These are phyloP conservation scores for Lyophyllum atratum DNA, from an alignment of 768 basidiomycete species.

Conservation along the genomic window DNA sequence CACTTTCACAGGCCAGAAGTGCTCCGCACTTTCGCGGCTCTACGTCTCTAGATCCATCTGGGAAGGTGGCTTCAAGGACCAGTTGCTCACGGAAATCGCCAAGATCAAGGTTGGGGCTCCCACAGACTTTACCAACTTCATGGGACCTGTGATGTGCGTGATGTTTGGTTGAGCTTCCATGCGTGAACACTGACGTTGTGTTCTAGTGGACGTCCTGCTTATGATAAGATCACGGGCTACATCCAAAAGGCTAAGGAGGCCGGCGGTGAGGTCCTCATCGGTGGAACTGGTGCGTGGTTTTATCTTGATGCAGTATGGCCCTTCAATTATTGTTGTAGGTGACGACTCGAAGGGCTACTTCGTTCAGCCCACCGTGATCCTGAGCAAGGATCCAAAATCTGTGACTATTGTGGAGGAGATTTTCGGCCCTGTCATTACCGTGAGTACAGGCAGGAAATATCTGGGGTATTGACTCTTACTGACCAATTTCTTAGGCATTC, in stretches of 20 bases:
- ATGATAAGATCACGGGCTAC: constrained; percentile 82
- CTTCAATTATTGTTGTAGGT: constrained; percentile 36
- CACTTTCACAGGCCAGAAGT: constrained; percentile 79
- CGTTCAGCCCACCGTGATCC: constrained; percentile 91
- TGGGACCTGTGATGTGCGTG: constrained; percentile 93
- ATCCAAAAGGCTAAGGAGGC: constrained; percentile 84
- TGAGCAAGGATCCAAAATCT: constrained; percentile 87
- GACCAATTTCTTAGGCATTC: constrained; percentile 62
- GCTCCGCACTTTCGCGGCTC: constrained; percentile 88
- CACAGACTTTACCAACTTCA: constrained; percentile 79
- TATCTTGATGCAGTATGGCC: not conserved
- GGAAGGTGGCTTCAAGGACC: constrained; percentile 83
- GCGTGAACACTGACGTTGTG: not conserved
- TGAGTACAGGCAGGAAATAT: constrained; percentile 31
- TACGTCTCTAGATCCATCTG: constrained; percentile 91
- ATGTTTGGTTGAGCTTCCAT: not conserved
- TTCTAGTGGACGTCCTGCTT: constrained; percentile 78
- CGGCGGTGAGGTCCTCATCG: constrained; percentile 88
- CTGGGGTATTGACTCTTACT: constrained; percentile 78
- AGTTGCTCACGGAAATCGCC: constrained; percentile 69
- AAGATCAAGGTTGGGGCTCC: constrained; percentile 86
- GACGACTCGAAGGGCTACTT: constrained; percentile 94
- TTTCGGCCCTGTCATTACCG: constrained; percentile 95
- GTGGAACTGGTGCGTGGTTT: constrained; percentile 65
- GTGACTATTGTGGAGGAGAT: constrained; percentile 94